These are phyloP conservation scores for Phytopythium vexans DNA, from an alignment of 352 stramenopile species.

Conservation along the genomic window DNA sequence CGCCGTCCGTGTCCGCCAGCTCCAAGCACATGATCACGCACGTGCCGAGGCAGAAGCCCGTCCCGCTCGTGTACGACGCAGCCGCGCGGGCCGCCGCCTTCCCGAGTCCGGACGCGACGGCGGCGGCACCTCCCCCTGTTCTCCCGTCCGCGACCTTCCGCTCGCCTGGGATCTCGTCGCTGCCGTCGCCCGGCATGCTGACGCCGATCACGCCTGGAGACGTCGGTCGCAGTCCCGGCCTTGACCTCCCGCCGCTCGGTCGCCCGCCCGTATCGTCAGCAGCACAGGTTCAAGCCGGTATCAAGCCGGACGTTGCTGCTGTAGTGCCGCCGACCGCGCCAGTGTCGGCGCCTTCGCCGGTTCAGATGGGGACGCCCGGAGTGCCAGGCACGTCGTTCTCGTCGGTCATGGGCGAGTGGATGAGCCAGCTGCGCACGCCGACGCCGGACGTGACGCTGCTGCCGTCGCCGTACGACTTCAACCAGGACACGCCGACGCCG, in stretches of 20 bases:
- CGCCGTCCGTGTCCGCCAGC: not conserved
- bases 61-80: constrained; percentile 39
- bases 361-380: constrained; percentile 5
- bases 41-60: constrained; percentile 8
- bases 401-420: constrained; percentile 76
- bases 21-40: constrained; percentile 9
- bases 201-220: constrained; percentile 32
- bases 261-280: not conserved
- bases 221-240: constrained; percentile 28
- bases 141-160: constrained; percentile 27
- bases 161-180: constrained; percentile 31
- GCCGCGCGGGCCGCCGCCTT: constrained; percentile 32
- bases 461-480: constrained; percentile 78
- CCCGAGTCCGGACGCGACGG: constrained; percentile 24
- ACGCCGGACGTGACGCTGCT: constrained; percentile 78
- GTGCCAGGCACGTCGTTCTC: constrained; percentile 36
- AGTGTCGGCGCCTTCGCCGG: not conserved
- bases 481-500: constrained; percentile 69
- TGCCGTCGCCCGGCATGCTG: constrained; percentile 53
- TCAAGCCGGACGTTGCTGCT: not conserved
- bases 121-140: constrained; percentile 1
- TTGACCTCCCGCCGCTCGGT: constrained; percentile 22
- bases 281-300: not conserved
- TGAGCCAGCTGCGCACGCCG: constrained; percentile 71
- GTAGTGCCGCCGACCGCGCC: not conserved